Evolutionary conservation across 805 yeast species (phyloP).

Genomic region (Kodamaea laetipori): DNA sequence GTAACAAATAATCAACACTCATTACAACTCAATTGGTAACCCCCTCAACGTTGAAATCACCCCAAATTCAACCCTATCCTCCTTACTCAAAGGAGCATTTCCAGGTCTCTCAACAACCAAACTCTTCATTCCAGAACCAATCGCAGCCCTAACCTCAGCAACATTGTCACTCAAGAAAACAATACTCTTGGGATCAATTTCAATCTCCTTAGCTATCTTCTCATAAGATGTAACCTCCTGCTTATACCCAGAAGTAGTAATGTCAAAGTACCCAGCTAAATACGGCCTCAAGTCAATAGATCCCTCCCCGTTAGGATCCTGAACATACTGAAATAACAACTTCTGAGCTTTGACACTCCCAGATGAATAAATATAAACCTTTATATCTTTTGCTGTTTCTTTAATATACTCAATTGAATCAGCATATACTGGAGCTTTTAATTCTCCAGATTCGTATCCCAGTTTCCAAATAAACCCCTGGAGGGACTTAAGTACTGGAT

Average conservation of each 20-base stretch:
- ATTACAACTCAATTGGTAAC: no score
- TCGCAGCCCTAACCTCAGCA: conserved; percentile 75
- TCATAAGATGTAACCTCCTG: conserved; percentile 56
- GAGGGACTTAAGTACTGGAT: conserved; percentile 69
- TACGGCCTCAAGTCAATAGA: conserved; percentile 53
- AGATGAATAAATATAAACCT: conserved; percentile 78
- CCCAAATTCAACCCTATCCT: conserved; percentile 24
- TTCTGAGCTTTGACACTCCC: conserved; percentile 90
- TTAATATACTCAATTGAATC: conserved; percentile 68
- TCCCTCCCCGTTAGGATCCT: conserved; percentile 28
- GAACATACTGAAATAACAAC: conserved; percentile 68
- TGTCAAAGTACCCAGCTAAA: conserved; percentile 77
- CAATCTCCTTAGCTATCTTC: conserved; percentile 51
- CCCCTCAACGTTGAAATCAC: conserved; percentile 7
- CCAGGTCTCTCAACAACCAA: conserved; percentile 73
- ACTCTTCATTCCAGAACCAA: conserved; percentile 60
- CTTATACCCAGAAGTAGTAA: conserved; percentile 80
- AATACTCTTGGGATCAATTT: conserved; percentile 33
- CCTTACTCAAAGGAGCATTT: conserved; percentile 52
- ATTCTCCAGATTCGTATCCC: conserved; percentile 77
- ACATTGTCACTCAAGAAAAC: conserved; percentile 82
- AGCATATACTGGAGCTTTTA: conserved; percentile 71
- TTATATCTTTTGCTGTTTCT: conserved; percentile 13
- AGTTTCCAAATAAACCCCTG: conserved; percentile 83
- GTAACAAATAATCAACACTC: no score